These are phyloP conservation scores for Talaromyces ruber DNA, from an alignment of 495 filamentous ascomycete species.

Conservation along the genomic window DNA sequence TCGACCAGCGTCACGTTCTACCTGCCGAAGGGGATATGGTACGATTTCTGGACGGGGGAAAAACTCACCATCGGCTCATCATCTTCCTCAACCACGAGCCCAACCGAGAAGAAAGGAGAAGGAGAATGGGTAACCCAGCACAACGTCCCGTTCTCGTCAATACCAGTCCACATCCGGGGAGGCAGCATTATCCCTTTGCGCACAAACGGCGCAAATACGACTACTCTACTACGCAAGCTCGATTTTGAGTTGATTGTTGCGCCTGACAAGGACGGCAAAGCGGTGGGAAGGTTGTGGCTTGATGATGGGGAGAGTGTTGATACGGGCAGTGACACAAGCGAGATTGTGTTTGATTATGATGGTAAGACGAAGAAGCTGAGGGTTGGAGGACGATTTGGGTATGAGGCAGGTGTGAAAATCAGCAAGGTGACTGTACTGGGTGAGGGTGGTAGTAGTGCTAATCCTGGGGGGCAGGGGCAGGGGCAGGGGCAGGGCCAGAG, in stretches of 20 bases:
- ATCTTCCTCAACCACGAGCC: constrained; percentile 39
- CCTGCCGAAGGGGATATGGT: constrained; percentile 67
- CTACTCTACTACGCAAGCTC: constrained; percentile 55
- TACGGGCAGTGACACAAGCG: constrained; percentile 25
- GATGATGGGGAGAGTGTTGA: constrained; percentile 53
- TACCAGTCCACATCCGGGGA: constrained; percentile 66
- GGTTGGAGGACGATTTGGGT: constrained; percentile 1
- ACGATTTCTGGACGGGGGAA: constrained; percentile 62
- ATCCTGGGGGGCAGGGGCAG: no score
- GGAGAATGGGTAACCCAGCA: constrained; percentile 43
- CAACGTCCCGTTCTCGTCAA: constrained; percentile 50
- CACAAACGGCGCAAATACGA: constrained; percentile 56
- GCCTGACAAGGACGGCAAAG: constrained; percentile 42
- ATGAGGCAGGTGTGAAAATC: background rate
- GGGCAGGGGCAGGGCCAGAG: background rate
- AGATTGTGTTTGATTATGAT: constrained; percentile 43
- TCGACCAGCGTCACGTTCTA: constrained; percentile 61
- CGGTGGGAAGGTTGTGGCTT: constrained; percentile 46
- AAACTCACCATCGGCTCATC: constrained; percentile 23
- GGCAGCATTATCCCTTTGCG: constrained; percentile 63
- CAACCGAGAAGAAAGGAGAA: constrained; percentile 13
- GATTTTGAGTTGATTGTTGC: constrained; percentile 66
- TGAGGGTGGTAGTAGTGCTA: background rate
- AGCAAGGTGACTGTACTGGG: background rate
- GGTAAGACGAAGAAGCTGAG: background rate